Evolutionary conservation across 129 eudicot genomes (phyloP).

Genomic region (Pulicaria dysenterica): DNA sequence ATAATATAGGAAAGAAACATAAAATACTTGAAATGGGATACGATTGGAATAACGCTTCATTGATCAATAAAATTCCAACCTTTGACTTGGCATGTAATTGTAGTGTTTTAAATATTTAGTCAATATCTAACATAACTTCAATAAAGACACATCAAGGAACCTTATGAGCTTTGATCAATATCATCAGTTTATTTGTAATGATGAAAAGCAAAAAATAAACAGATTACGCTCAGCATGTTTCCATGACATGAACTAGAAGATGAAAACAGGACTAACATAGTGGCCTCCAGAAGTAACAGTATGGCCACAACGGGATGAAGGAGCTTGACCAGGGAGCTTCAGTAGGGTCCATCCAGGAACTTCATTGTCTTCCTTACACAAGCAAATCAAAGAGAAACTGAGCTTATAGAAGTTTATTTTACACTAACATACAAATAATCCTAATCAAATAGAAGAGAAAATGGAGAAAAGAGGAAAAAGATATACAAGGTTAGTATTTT

Average conservation of each 20-base stretch:
- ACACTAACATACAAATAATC: background rate
- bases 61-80: background rate
- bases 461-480: background rate
- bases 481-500: background rate
- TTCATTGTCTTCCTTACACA: conserved; percentile 94
- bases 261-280: conserved; percentile 46
- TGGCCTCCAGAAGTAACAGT: conserved; percentile 93
- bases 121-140: background rate
- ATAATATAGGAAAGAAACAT: too few relatives aligned
- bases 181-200: background rate
- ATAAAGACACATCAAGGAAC: background rate
- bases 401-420: background rate
- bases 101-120: background rate
- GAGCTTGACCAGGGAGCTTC: conserved; percentile 99
- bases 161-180: background rate
- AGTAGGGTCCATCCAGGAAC: conserved; percentile 97
- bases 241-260: conserved; percentile 12
- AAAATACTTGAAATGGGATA: too few relatives aligned
- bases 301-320: conserved; percentile 96
- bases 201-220: background rate
- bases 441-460: background rate
- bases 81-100: background rate
- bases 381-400: conserved; percentile 33
- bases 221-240: background rate
- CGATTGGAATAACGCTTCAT: background rate